Conservation (phyloP, 257 asterid species). For the Euphrasia confusa region DNA sequence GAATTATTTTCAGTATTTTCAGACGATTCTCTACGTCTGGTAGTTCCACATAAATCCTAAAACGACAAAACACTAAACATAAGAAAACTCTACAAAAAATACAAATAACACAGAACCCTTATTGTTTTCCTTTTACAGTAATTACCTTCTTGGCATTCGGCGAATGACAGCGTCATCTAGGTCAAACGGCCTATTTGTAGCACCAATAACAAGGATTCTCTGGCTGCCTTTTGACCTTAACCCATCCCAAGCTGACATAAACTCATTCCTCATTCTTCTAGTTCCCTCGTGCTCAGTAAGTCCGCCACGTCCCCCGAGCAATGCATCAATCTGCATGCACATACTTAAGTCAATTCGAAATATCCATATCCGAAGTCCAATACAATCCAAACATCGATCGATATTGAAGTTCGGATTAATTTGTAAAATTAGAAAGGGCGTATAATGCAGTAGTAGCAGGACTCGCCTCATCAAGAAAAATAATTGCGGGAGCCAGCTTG, state of each 20-base stretch:
- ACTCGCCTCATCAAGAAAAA: constrained; percentile 62
- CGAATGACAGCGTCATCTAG: constrained; percentile 78
- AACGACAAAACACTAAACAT: neutral
- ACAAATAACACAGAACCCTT: neutral
- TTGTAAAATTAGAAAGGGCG: neutral
- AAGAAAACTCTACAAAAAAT: neutral
- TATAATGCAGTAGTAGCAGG: too few species aligned
- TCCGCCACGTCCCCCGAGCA: constrained; percentile 80
- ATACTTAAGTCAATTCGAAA: neutral
- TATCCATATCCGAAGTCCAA: too few species aligned
- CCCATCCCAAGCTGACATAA: constrained; percentile 82
- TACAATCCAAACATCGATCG: neutral
- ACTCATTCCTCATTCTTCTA: constrained; percentile 64
- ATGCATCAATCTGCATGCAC: constrained; percentile 55
- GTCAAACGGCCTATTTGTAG: constrained; percentile 74
- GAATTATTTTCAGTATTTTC: constrained; percentile 53
- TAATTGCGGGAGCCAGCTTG: constrained; percentile 60
- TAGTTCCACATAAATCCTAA: constrained; percentile 62
- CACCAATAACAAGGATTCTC: constrained; percentile 66
- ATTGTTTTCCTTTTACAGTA: neutral
- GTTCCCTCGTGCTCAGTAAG: constrained; percentile 47
- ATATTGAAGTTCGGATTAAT: neutral
- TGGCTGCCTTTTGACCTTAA: constrained; percentile 58
- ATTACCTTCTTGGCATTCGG: constrained; percentile 66
- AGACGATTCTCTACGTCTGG: constrained; percentile 63